phyloP scores from a whole-genome alignment of 179 eudicot genomes.

The Beta lomatogona region DNA sequence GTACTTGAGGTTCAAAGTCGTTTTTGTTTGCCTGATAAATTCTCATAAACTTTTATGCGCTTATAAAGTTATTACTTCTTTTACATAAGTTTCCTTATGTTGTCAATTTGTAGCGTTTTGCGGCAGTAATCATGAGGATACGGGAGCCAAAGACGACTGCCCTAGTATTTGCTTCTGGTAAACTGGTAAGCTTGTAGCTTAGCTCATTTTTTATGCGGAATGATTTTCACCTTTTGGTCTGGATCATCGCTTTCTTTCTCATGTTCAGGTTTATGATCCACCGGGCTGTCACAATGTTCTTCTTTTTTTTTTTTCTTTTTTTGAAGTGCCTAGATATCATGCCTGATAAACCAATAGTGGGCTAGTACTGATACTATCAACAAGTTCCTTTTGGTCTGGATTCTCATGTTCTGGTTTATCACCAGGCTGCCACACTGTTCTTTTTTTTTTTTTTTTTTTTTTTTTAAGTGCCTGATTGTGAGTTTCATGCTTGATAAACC shows the following conservation, averaged over 20 bases:
- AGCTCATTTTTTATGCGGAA: not conserved
- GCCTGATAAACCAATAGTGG: not conserved
- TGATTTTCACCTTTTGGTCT: not conserved
- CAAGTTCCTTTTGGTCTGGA: no score
- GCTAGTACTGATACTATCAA: not conserved
- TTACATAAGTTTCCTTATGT: not conserved
- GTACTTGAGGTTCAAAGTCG: not conserved
- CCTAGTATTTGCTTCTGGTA: conserved; percentile 85
- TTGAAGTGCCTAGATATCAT: not conserved
- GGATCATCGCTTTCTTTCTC: not conserved
- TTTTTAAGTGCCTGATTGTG: not conserved
- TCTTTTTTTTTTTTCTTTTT: not conserved
- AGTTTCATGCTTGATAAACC: not conserved
- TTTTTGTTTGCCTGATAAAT: not conserved
- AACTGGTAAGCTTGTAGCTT: conserved; percentile 55
- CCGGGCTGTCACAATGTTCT: not conserved
- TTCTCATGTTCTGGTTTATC: no score
- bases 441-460: not conserved
- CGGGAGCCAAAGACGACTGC: conserved; percentile 94
- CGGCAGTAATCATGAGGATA: conserved; percentile 91
- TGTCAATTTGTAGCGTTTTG: conserved; percentile 61
- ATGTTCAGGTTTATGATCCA: not conserved
- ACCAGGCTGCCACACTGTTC: not conserved
- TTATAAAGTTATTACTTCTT: not conserved
- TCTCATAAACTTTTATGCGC: not conserved